phyloP scores from a whole-genome alignment of 306 rosid genomes.

The Cucumis hystrix region DNA sequence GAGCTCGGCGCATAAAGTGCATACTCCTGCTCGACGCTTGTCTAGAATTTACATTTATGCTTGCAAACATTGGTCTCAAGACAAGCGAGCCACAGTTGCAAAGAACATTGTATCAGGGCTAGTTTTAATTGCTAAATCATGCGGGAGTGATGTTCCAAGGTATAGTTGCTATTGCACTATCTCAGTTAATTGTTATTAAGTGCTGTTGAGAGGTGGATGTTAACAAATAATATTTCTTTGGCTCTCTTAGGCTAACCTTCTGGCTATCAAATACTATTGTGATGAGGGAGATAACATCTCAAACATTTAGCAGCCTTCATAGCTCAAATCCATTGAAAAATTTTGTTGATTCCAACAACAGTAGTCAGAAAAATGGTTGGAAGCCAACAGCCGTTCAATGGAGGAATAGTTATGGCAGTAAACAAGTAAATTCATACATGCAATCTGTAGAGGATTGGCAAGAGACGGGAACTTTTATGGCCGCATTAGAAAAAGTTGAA shows the following conservation, averaged over 20 bases:
- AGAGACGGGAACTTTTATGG: slow-evolving; percentile 74
- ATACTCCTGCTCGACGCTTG: slow-evolving; percentile 94
- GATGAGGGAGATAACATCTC: slow-evolving; percentile 67
- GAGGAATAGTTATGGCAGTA: slow-evolving; percentile 37
- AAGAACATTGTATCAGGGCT: slow-evolving; percentile 77
- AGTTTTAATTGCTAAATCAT: slow-evolving; percentile 79
- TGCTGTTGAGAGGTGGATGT: slow-evolving; percentile 8
- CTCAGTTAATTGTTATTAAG: neutral
- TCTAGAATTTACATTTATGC: slow-evolving; percentile 85
- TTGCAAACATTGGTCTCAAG: slow-evolving; percentile 64
- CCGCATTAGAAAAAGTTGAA: slow-evolving; percentile 71
- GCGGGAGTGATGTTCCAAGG: slow-evolving; percentile 96
- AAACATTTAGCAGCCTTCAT: slow-evolving; percentile 54
- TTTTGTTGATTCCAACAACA: slow-evolving; percentile 38
- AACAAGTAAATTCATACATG: slow-evolving; percentile 36
- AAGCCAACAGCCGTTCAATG: slow-evolving; percentile 33
- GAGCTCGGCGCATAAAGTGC: slow-evolving; percentile 93
- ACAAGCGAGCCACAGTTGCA: slow-evolving; percentile 59
- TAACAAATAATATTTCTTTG: slow-evolving; percentile 11
- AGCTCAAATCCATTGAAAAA: slow-evolving; percentile 29
- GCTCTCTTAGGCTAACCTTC: slow-evolving; percentile 61
- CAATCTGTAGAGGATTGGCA: slow-evolving; percentile 68
- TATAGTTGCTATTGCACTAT: slow-evolving; percentile 7
- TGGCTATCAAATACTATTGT: slow-evolving; percentile 83
- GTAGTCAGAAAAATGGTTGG: slow-evolving; percentile 32